Percentiles rank a stretch among this genome's conserved stretches.
These are phyloP conservation scores for Colletotrichum tofieldiae DNA, from an alignment of 2,329 filamentous ascomycete species.

Conservation along the genomic window DNA sequence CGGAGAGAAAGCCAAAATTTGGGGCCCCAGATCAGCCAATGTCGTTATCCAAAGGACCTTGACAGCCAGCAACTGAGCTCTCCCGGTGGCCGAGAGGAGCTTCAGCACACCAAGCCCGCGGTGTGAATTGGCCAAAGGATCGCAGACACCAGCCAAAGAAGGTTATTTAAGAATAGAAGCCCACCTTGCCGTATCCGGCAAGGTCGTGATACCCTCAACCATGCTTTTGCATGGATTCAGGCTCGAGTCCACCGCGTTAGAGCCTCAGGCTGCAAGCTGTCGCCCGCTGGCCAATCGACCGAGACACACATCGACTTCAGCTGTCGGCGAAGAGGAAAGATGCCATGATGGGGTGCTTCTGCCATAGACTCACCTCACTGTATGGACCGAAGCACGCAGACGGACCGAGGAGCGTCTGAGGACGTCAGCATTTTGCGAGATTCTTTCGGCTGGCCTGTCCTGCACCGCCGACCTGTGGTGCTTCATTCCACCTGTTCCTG, in stretches of 20 bases:
- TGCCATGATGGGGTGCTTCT: conserved; percentile 20
- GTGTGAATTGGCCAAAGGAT: conserved; percentile 26
- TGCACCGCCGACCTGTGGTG: conserved; percentile 24
- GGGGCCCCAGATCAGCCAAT: conserved; percentile 15
- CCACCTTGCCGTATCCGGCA: conserved; percentile 35
- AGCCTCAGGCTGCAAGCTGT: conserved; percentile 26
- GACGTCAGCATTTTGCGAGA: conserved; percentile 25
- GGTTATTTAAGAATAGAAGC: conserved; percentile 44
- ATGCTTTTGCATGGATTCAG: conserved; percentile 23
- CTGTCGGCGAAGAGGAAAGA: background rate
- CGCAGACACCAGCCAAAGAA: conserved; percentile 35
- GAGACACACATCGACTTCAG: conserved; percentile 34
- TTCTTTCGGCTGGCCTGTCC: conserved; percentile 7
- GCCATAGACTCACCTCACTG: conserved; percentile 19
- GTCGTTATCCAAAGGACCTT: conserved; percentile 30
- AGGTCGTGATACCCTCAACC: conserved; percentile 27
- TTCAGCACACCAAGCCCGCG: conserved; percentile 13
- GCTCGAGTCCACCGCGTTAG: conserved; percentile 8
- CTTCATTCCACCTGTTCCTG: conserved; percentile 27
- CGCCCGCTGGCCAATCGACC: conserved; percentile 24
- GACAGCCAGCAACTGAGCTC: conserved; percentile 18
- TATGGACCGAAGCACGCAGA: conserved; percentile 30
- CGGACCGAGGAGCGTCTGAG: conserved; percentile 25
- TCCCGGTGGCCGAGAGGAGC: conserved; percentile 5
- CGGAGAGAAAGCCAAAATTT: conserved; percentile 12